Conservation (phyloP, 768 basidiomycete species). For the Amylocystis lapponica region DNA sequence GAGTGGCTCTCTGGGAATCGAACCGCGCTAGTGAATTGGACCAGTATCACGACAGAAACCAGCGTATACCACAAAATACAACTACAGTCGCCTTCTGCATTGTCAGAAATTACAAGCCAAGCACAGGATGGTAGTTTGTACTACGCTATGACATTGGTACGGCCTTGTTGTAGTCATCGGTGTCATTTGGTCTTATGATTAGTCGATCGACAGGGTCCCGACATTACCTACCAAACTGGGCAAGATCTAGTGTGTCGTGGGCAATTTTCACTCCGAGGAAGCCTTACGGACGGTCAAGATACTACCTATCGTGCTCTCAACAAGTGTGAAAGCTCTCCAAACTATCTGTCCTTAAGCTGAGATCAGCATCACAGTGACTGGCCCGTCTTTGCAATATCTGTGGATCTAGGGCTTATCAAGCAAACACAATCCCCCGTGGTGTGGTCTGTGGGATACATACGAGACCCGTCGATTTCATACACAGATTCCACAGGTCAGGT, state of each 20-base stretch:
- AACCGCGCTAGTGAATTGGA: constrained; percentile 6
- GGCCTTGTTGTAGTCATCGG: background rate
- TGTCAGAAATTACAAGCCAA: constrained; percentile 4
- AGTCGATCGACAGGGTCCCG: constrained; percentile 1
- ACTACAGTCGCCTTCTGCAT: constrained; percentile 1
- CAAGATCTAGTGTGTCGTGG: constrained; percentile 7
- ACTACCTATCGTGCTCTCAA: constrained; percentile 10
- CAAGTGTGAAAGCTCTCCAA: constrained; percentile 6
- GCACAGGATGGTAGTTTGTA: constrained; percentile 11
- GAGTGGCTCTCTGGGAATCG: constrained; percentile 12
- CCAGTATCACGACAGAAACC: background rate
- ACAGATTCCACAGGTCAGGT: constrained; percentile 6
- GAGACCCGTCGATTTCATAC: constrained; percentile 21
- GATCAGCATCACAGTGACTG: background rate
- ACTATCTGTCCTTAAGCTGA: no score
- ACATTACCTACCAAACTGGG: constrained; percentile 11
- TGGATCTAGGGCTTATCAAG: constrained; percentile 20
- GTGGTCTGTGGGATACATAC: constrained; percentile 23
- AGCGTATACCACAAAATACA: constrained; percentile 10
- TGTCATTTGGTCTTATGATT: background rate
- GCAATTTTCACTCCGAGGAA: constrained; percentile 14
- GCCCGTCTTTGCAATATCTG: constrained; percentile 20
- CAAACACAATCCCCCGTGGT: constrained; percentile 15
- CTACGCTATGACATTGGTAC: constrained; percentile 9
- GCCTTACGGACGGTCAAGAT: constrained; percentile 6